Percentiles rank a stretch among this genome's conserved stretches.
These are phyloP conservation scores for Aureobasidium sp. DNA, from an alignment of 2,329 filamentous ascomycete genomes.

Conservation along the genomic window DNA sequence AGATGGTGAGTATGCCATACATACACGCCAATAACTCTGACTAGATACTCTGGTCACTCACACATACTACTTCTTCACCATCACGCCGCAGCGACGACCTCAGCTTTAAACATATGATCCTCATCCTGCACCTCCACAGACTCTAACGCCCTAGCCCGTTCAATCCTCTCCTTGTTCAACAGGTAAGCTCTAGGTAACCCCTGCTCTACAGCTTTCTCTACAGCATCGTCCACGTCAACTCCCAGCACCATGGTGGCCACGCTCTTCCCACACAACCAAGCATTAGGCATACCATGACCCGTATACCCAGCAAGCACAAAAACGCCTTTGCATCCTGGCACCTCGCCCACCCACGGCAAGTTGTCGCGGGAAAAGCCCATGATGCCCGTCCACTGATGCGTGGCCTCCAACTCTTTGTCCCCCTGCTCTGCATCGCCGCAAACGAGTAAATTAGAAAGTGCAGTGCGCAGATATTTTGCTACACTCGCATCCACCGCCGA, in stretches of 20 bases:
- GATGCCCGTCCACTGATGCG: slow-evolving; percentile 62
- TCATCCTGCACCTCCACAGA: slow-evolving; percentile 20
- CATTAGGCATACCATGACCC: slow-evolving; percentile 66
- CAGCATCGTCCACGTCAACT: slow-evolving; percentile 19
- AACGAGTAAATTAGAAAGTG: slow-evolving; percentile 29
- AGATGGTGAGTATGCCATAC: too few relatives aligned
- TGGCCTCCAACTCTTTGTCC: slow-evolving; percentile 33
- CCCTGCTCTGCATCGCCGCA: slow-evolving; percentile 19
- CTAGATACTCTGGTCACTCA: too few relatives aligned
- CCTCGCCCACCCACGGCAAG: slow-evolving; percentile 60
- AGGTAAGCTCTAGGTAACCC: slow-evolving; percentile 24
- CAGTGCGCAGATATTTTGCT: slow-evolving; percentile 46
- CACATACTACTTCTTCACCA: background rate
- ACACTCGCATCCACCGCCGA: slow-evolving; percentile 47
- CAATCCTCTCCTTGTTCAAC: slow-evolving; percentile 20
- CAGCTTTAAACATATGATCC: slow-evolving; percentile 9
- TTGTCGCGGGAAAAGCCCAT: slow-evolving; percentile 67
- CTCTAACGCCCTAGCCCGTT: slow-evolving; percentile 17
- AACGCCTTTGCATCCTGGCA: slow-evolving; percentile 40
- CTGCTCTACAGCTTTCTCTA: slow-evolving; percentile 15
- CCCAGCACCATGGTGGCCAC: slow-evolving; percentile 50
- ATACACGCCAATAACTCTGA: too few relatives aligned
- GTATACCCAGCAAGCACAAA: slow-evolving; percentile 35
- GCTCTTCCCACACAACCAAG: slow-evolving; percentile 56
- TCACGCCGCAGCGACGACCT: background rate